Evolutionary conservation across 2,329 filamentous ascomycete genomes (phyloP).

Genomic region (Plenodomus lindquistii): DNA sequence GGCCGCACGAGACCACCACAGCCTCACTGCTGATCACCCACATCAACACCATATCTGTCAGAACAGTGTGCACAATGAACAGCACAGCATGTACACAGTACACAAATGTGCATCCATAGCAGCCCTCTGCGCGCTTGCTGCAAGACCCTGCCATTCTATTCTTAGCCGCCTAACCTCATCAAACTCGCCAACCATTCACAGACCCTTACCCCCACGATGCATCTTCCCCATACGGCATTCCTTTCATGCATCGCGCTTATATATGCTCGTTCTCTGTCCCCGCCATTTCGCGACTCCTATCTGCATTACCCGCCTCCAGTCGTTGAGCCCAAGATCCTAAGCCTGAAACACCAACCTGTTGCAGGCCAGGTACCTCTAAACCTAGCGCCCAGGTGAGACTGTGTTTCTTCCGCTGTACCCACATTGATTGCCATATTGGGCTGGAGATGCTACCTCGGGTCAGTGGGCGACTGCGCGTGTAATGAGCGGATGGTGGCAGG

Average conservation of each 20-base stretch:
- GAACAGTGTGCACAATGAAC: neutral
- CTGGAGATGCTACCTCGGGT: neutral
- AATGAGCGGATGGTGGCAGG: neutral
- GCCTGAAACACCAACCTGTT: conserved; percentile 9
- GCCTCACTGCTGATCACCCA: neutral
- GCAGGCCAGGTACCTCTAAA: conserved; percentile 11
- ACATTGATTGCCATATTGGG: conserved; percentile 3
- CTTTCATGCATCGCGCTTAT: neutral
- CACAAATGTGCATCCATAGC: neutral
- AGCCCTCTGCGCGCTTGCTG: neutral
- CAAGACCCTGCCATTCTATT: neutral
- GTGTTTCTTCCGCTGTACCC: conserved; percentile 1
- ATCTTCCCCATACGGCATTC: neutral
- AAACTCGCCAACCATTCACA: neutral
- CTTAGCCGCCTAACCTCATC: neutral
- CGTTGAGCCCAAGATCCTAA: neutral
- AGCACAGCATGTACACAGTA: neutral
- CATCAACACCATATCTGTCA: neutral
- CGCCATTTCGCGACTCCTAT: neutral
- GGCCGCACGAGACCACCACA: neutral
- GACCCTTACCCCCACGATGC: neutral
- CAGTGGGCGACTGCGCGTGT: neutral
- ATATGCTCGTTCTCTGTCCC: neutral
- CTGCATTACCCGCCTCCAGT: neutral
- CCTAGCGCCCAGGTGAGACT: conserved; percentile 18